Evolutionary conservation across 2,329 filamentous ascomycete genomes (phyloP), one percentile per base, ranked within the genome.

Genomic region (Colletotrichum abscissum): DNA sequence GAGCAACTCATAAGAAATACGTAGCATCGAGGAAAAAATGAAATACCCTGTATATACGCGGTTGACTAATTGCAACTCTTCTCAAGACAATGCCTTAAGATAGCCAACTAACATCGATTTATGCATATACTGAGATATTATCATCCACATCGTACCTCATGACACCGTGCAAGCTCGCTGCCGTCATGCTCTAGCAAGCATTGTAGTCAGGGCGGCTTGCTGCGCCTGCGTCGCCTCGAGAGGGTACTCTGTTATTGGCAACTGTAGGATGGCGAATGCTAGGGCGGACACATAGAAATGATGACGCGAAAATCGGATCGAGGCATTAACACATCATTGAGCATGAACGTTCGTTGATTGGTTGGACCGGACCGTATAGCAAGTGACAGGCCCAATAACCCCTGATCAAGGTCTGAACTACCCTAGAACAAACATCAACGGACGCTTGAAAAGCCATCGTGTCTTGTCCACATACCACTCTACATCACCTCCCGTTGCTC

Each of bases 331-430:
- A n/a, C 7, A 49, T 19, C 7, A 49, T 2, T 49, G 42, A 49
- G 42, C 42, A 9, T 49, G 42, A 49, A n/a, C 42, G 42, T 49
- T 49, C 42, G 19, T 63, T 70, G 26, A 60, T 64, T 73, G 19
- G 12, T 60, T 7, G 19, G 19, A 28, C 19, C 7, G 26, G 58
- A 38, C 58, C 58, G 22, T 72, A 52, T 46, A 30, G 46, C 24
- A 35, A 35, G 42, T 58, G 64, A 38, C 65, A 63, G 52, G 52
- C 58, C 54, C 22, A 28, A 26, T 22, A 16, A 24, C 12, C 52
- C 30, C 49, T 46, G 12, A 22, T n/a, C 19, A 14, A 28, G 35
- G 33, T 55, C 46, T 26, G 16, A n/a, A 14, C 5, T 30, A 16
- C 22, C 28, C 11, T 22, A n/a, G 11, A 57, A 35, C 16, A 38